Conservation (phyloP, 139 green algal species). For the Eudorina sp. region DNA sequence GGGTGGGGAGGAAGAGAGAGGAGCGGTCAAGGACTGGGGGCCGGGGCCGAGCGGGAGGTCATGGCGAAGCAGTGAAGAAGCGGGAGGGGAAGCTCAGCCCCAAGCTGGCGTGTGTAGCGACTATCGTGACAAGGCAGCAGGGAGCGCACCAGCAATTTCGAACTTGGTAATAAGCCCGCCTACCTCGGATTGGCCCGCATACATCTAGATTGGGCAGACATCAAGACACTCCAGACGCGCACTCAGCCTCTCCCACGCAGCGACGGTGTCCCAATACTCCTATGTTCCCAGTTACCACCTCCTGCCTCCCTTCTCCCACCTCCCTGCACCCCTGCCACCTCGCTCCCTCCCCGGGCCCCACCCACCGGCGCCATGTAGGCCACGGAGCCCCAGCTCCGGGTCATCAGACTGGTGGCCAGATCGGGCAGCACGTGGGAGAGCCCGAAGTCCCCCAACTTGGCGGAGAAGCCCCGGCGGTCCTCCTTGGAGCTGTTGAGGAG, state of each 20-base stretch:
- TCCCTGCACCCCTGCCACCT: too few relatives aligned
- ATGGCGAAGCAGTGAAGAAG: not conserved
- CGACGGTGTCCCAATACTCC: too few relatives aligned
- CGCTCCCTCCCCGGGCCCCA: too few relatives aligned
- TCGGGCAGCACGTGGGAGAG: constrained; percentile 17
- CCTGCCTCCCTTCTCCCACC: not conserved
- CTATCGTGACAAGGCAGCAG: not conserved
- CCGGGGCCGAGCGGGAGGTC: too few relatives aligned
- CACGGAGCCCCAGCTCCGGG: not conserved
- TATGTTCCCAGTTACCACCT: not conserved
- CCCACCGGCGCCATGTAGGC: constrained; percentile 25
- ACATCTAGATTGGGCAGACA: too few relatives aligned
- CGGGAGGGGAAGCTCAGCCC: not conserved
- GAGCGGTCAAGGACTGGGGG: not conserved
- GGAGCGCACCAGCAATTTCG: not conserved
- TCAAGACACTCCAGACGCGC: not conserved
- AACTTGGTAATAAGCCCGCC: too few relatives aligned
- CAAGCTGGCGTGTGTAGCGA: not conserved
- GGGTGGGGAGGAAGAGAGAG: not conserved
- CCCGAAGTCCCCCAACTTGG: constrained; percentile 23
- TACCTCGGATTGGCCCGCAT: too few relatives aligned
- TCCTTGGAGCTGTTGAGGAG: constrained; percentile 4
- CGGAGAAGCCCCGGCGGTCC: constrained; percentile 28
- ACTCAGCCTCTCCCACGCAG: not conserved
- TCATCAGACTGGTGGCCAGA: not conserved